phyloP scores from a whole-genome alignment of 1,284 basidiomycete species.

The Pyrrhoderma noxium region DNA sequence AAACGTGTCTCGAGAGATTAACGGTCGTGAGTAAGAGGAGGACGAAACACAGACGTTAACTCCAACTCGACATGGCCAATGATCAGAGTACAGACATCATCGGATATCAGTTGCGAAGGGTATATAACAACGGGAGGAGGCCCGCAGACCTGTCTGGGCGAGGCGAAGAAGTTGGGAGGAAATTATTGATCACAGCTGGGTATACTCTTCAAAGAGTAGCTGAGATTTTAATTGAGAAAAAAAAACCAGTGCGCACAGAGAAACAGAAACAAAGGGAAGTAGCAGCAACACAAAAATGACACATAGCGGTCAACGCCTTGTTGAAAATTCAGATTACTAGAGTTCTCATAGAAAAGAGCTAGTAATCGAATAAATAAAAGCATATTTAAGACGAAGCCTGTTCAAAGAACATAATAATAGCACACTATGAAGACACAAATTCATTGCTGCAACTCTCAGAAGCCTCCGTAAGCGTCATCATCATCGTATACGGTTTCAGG shows the following conservation, averaged over 20 bases:
- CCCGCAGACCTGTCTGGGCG: conserved; percentile 15
- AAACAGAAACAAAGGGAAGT: not conserved
- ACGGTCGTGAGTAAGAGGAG: not conserved
- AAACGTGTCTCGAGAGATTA: not conserved
- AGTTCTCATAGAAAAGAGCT: too few species aligned
- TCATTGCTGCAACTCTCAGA: conserved; percentile 23
- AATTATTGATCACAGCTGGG: not conserved
- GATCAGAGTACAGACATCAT: not conserved
- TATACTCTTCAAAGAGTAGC: not conserved
- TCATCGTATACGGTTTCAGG: conserved; percentile 48
- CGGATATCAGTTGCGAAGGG: conserved; percentile 1
- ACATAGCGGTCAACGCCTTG: conserved; percentile 13
- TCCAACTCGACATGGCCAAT: not conserved
- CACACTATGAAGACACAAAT: conserved; percentile 6
- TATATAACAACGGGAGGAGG: conserved; percentile 15
- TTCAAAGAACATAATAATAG: not conserved
- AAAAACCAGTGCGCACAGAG: not conserved
- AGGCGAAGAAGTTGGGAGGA: not conserved
- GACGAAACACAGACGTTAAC: not conserved
- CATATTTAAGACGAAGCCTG: not conserved
- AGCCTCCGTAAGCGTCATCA: conserved; percentile 60
- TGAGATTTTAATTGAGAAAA: not conserved
- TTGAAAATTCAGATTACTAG: too few species aligned
- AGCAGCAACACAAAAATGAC: conserved; percentile 1
- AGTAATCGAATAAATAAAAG: not conserved